Conservation (phyloP, 495 filamentous ascomycete genomes). For the Aspergillus sclerotioniger region DNA sequence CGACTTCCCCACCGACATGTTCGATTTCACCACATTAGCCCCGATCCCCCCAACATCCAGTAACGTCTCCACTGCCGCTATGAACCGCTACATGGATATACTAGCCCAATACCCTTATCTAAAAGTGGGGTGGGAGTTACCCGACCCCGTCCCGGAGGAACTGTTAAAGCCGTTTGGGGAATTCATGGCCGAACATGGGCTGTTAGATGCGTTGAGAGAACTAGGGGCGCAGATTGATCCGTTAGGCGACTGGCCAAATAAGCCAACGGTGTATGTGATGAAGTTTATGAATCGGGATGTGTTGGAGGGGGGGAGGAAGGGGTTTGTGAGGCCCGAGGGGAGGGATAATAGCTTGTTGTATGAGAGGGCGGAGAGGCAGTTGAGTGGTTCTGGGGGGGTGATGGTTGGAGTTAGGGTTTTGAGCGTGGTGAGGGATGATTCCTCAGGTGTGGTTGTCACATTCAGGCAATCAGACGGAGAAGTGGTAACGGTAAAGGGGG, state of each 20-base stretch:
- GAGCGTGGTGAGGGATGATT: background rate
- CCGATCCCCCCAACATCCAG: background rate
- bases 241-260: background rate
- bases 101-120: background rate
- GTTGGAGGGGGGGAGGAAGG: background rate
- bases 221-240: background rate
- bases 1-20: background rate
- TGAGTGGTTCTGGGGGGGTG: background rate
- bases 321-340: background rate
- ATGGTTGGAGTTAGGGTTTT: background rate
- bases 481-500: background rate
- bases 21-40: background rate
- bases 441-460: too few species aligned
- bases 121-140: background rate
- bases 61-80: background rate
- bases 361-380: background rate
- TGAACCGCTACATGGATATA: background rate
- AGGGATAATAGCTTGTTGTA: background rate
- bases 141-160: background rate
- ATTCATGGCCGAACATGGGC: background rate
- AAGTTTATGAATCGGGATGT: background rate
- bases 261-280: background rate
- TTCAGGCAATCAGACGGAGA: too few species aligned
- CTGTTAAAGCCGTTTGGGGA: background rate
- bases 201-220: background rate